These are phyloP conservation scores for Neocallimastix lanati DNA, from an alignment of 192 early-diverging fungal genomes.

Conservation along the genomic window DNA sequence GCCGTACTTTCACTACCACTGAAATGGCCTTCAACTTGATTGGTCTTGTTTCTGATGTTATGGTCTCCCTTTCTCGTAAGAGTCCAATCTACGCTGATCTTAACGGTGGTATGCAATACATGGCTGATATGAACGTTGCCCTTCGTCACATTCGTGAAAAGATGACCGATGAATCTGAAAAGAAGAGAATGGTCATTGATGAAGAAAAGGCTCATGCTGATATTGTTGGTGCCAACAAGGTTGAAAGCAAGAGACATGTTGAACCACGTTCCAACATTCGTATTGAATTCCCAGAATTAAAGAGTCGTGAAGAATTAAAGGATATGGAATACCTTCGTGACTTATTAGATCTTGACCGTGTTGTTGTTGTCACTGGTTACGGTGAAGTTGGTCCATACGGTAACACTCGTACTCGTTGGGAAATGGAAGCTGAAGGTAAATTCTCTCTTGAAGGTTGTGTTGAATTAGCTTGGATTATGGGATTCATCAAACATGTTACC, in stretches of 20 bases:
- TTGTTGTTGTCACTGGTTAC: constrained; percentile 81
- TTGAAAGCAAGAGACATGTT: constrained; percentile 6
- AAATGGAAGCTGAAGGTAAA: constrained; percentile 79
- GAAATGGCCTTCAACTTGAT: constrained; percentile 93
- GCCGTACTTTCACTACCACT: constrained; percentile 67
- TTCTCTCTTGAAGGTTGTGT: constrained; percentile 82
- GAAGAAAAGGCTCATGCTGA: constrained; percentile 51
- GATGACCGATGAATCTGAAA: constrained; percentile 65
- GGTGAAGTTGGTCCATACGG: constrained; percentile 85
- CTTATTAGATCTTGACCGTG: constrained; percentile 81
- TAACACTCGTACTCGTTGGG: constrained; percentile 81
- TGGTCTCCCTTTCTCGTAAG: constrained; percentile 48
- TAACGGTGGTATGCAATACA: constrained; percentile 74
- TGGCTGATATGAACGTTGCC: constrained; percentile 67
- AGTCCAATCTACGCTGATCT: constrained; percentile 79
- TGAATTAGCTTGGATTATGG: constrained; percentile 97
- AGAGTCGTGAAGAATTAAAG: constrained; percentile 2
- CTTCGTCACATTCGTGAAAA: constrained; percentile 55
- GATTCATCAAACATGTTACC: constrained; percentile 50
- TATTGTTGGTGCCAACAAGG: constrained; percentile 43
- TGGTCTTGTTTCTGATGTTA: constrained; percentile 61
- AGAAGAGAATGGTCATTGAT: constrained; percentile 57
- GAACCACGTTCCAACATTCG: constrained; percentile 67
- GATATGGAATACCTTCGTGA: constrained; percentile 38
- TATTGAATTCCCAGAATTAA: constrained; percentile 58